Evolutionary conservation across 2,329 filamentous ascomycete genomes (phyloP).

Genomic region (Tolypocladium nubicola): DNA sequence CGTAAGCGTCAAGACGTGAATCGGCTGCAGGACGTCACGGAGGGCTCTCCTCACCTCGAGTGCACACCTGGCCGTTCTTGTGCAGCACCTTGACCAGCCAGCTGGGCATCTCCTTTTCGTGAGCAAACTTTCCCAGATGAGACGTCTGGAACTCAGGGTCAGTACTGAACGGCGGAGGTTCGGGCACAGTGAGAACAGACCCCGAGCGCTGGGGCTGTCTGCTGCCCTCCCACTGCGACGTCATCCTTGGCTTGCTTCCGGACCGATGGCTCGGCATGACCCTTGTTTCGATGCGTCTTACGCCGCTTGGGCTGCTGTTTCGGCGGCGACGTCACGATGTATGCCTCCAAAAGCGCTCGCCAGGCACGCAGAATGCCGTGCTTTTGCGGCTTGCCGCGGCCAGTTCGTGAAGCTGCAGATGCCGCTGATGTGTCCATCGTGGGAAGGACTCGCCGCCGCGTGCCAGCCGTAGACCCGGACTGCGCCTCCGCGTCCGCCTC

Average conservation of each 20-base stretch:
- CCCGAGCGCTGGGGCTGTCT: not conserved
- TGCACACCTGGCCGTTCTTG: conserved; percentile 43
- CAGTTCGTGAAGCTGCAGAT: not conserved
- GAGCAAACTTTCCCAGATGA: conserved; percentile 61
- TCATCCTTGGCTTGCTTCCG: too few species aligned
- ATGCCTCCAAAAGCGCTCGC: not conserved
- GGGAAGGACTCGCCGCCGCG: not conserved
- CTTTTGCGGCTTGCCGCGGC: not conserved
- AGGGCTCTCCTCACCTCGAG: conserved; percentile 30
- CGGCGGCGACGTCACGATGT: not conserved
- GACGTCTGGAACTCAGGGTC: conserved; percentile 28
- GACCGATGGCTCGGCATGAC: not conserved
- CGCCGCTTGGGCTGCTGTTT: not conserved
- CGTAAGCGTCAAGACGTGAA: not conserved
- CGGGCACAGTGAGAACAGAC: not conserved
- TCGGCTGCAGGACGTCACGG: not conserved
- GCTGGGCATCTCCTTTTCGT: conserved; percentile 64
- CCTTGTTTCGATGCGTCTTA: not conserved
- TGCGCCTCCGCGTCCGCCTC: not conserved
- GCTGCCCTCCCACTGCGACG: not conserved
- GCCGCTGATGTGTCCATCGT: not conserved
- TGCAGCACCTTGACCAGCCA: conserved; percentile 56
- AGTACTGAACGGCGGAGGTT: not conserved
- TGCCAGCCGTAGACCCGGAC: not conserved
- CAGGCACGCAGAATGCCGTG: not conserved